phyloP scores from a whole-genome alignment of 352 stramenopile genomes.

The Globisporangium radiosum region DNA sequence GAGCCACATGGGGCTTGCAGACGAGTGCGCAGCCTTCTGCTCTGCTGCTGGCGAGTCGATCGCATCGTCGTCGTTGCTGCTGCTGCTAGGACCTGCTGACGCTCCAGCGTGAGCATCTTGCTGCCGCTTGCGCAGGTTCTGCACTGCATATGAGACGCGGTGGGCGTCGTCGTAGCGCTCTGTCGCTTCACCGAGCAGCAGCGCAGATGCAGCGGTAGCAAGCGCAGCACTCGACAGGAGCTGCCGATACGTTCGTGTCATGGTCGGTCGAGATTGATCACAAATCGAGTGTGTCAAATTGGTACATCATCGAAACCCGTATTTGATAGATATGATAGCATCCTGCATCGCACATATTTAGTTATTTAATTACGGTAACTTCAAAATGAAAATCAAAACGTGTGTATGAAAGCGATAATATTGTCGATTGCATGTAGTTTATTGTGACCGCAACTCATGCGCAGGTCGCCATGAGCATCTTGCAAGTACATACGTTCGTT shows the following conservation, averaged over 20 bases:
- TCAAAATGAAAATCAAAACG: no score
- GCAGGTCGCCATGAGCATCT: no score
- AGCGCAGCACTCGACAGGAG: slow-evolving; percentile 15
- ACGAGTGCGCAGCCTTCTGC: not conserved
- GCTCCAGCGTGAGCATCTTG: not conserved
- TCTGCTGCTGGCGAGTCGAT: slow-evolving; percentile 4
- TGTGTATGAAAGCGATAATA: no score
- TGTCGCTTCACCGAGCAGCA: slow-evolving; percentile 29
- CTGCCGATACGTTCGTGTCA: no score
- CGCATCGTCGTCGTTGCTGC: not conserved
- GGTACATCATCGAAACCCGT: no score
- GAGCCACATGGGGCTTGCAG: slow-evolving; percentile 29
- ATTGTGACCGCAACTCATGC: no score
- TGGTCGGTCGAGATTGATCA: not conserved
- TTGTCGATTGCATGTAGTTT: no score
- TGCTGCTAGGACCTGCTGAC: not conserved
- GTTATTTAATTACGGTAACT: no score
- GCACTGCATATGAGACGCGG: slow-evolving; percentile 27
- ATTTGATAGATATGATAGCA: no score
- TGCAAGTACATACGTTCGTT: no score
- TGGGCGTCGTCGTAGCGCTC: slow-evolving; percentile 33
- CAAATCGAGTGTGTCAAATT: not conserved
- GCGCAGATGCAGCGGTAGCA: slow-evolving; percentile 16
- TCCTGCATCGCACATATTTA: no score
- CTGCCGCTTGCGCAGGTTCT: slow-evolving; percentile 21